Conservation (phyloP, 768 basidiomycete genomes). For the Mycena crocata region DNA sequence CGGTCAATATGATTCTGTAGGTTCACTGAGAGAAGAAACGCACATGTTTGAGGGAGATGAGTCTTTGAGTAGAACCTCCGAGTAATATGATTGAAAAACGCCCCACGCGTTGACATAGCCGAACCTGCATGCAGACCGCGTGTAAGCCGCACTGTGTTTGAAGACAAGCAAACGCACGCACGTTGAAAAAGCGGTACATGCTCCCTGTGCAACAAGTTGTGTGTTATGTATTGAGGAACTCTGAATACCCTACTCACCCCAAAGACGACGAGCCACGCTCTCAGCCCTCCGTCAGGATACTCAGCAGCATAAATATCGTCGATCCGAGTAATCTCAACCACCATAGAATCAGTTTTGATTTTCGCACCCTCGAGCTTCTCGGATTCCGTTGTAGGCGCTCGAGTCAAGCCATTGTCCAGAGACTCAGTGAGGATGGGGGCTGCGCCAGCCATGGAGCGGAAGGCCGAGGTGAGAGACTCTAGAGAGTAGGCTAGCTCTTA, state of each 20-base stretch:
- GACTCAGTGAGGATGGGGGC: too few species aligned
- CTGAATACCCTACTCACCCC: slow-evolving; percentile 43
- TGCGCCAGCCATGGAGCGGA: too few species aligned
- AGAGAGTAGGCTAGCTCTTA: too few species aligned
- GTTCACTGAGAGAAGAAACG: not conserved
- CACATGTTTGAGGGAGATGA: slow-evolving; percentile 33
- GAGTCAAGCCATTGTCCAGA: too few species aligned
- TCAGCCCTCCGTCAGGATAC: slow-evolving; percentile 54
- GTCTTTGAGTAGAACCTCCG: slow-evolving; percentile 28
- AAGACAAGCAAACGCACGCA: not conserved
- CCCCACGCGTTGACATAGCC: slow-evolving; percentile 65
- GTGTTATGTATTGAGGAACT: not conserved
- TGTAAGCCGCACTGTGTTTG: not conserved
- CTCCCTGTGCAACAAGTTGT: not conserved
- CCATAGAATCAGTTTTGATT: too few species aligned
- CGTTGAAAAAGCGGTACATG: slow-evolving; percentile 14
- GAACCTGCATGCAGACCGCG: slow-evolving; percentile 39
- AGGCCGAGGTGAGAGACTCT: too few species aligned
- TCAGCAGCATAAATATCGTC: too few species aligned
- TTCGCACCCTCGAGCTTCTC: too few species aligned
- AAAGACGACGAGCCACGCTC: slow-evolving; percentile 52
- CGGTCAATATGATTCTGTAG: not conserved
- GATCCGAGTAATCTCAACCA: too few species aligned
- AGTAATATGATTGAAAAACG: slow-evolving; percentile 36
- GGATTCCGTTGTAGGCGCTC: too few species aligned